These are phyloP conservation scores for Suillus luteus DNA, from an alignment of 768 basidiomycete species.

Conservation along the genomic window DNA sequence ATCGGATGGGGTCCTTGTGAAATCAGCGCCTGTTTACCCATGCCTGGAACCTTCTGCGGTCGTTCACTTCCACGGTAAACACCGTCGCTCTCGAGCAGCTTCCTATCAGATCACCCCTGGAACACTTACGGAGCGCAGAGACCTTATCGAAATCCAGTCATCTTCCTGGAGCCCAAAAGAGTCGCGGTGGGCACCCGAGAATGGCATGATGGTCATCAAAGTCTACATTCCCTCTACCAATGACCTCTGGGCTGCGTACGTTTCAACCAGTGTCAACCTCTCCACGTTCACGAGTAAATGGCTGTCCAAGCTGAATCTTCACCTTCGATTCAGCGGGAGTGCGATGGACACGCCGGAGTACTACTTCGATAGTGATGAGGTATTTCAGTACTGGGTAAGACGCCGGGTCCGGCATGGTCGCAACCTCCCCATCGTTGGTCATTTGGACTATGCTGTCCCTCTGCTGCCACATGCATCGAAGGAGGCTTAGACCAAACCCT, in stretches of 20 bases:
- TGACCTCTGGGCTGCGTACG: constrained; percentile 42
- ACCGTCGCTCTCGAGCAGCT: constrained; percentile 11
- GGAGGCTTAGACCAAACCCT: background rate
- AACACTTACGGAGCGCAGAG: background rate
- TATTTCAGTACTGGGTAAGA: constrained; percentile 37
- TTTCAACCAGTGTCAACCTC: constrained; percentile 34
- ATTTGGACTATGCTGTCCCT: constrained; percentile 12
- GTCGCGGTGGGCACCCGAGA: constrained; percentile 34
- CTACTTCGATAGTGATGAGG: constrained; percentile 33
- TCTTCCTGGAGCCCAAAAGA: background rate
- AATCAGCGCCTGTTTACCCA: background rate
- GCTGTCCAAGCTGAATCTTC: constrained; percentile 38
- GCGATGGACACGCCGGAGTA: constrained; percentile 31
- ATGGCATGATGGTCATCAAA: constrained; percentile 41
- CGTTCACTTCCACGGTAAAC: constrained; percentile 3
- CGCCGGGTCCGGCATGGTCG: constrained; percentile 35
- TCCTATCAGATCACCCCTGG: constrained; percentile 3
- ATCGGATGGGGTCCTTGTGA: background rate
- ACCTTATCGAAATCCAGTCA: background rate
- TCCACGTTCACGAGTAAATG: constrained; percentile 35
- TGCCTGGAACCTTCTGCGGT: background rate
- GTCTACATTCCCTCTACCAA: constrained; percentile 41
- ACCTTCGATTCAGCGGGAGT: constrained; percentile 36
- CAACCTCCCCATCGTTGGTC: constrained; percentile 39
- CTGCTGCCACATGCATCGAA: background rate